Evolutionary conservation across 805 yeast genomes (phyloP), one percentile per base, ranked within the genome.

Genomic region (Starmerella tilneyi): DNA sequence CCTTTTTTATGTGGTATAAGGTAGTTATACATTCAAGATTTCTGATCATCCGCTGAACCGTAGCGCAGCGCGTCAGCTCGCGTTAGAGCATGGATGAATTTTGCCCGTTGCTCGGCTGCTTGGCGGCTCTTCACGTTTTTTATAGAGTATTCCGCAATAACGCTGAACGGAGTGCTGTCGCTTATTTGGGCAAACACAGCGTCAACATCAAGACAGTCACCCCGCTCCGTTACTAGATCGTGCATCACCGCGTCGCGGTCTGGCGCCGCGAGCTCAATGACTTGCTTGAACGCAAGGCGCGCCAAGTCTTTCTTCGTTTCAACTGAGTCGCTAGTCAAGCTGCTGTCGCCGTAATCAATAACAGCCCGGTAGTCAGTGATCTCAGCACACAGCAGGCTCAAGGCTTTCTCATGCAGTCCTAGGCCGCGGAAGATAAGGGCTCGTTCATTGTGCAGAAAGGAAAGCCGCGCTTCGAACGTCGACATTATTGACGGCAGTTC

Each of bases 281-380:
- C 19, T 15, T n/a, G 29, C 16, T 44, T 43, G 22, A 52, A 16
- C 2, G 44, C 31, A 7, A 50, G 23, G 5, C 4, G 12, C 4
- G 45, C 44, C 17, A 52, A 12, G 21, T 49, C 53, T 17, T 12
- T 3, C 19, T 17, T 23, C 19, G 30, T 37, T 3, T 35, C 40
- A 13, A 12, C 9, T 16, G 11, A 6, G 5, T 19, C 23, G 12
- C 17, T 26, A 9, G 31, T 27, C 7, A 21, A 22, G 26, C 16
- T 23, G 5, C 13, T 20, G 5, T 6, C 19, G 6, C 19, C 41
- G 41, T 58, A 67, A 27, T 58, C 56, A 7, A 65, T 47, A 2
- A 67, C 59, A 4, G 62, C 52, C 6, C 56, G 52, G 44, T 56
- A 67, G 39, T 67, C 71, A 2, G 59, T 52, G 12, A 63, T 46